phyloP scores from a whole-genome alignment of 2,329 filamentous ascomycete species.

The Ophiocordyceps camponoti-floridani region DNA sequence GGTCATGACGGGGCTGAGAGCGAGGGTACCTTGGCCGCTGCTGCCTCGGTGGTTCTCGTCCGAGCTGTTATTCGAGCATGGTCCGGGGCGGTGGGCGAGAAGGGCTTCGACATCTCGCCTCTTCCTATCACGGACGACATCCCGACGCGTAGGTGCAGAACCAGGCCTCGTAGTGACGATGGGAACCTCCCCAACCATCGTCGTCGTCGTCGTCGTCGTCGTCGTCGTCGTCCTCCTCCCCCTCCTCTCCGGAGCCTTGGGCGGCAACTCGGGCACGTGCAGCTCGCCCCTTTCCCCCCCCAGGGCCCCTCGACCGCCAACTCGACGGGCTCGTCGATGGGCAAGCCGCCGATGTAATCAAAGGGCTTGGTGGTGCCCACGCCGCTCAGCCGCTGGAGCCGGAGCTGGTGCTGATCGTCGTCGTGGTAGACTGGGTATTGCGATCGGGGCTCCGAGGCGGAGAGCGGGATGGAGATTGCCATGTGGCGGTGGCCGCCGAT shows the following conservation, averaged over 20 bases:
- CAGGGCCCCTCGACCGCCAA: too few relatives aligned
- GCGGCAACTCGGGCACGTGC: neutral
- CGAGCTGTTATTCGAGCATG: too few relatives aligned
- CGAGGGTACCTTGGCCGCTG: too few relatives aligned
- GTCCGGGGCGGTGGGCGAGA: too few relatives aligned
- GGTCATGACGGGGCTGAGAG: too few relatives aligned
- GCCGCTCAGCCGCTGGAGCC: constrained; percentile 1
- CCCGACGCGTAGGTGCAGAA: constrained; percentile 11
- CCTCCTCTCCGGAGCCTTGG: neutral
- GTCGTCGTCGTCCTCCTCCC: neutral
- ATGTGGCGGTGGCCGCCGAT: constrained; percentile 37
- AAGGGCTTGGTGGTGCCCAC: constrained; percentile 4
- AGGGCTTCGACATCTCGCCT: constrained; percentile 16
- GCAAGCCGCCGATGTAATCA: constrained; percentile 8
- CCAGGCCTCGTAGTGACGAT: neutral
- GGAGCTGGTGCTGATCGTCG: neutral
- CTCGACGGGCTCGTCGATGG: constrained; percentile 2
- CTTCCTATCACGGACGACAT: constrained; percentile 21
- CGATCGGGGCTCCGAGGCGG: constrained; percentile 20
- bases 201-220: neutral
- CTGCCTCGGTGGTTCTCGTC: too few relatives aligned
- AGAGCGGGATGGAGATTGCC: constrained; percentile 39
- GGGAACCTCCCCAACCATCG: constrained; percentile 6
- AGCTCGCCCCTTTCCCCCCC: too few relatives aligned
- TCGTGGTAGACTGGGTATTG: constrained; percentile 14